Evolutionary conservation across 139 green algal species (phyloP), one percentile per base, ranked within the genome.

Genomic region (Tetraselmis striata): DNA sequence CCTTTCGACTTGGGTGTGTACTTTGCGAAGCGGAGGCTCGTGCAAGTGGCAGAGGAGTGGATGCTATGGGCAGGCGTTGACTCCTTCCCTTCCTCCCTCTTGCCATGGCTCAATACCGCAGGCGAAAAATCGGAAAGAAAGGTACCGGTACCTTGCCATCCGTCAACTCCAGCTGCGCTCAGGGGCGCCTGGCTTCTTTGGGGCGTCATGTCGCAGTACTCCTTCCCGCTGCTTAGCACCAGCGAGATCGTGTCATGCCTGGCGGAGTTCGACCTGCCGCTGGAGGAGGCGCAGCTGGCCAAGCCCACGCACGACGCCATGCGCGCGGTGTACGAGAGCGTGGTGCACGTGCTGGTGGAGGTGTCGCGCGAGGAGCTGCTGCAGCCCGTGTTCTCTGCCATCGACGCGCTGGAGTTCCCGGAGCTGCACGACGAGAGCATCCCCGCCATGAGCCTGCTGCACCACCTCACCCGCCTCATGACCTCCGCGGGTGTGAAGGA

Each of bases 341-440:
- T 96, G 11, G 90, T 97, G 1, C 90, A 91, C 28, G 87, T 90
- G 0, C 84, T 98, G 1, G 89, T 90, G n/a, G 93, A 93, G 28
- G 74, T 96, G 0, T 74, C 67, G 84, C 95, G 94, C 77, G 95
- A 97, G 79, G 94, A 98, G 81, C 87, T 98, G 77, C 93, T 93
- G 76, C 92, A 97, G 86, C 95, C 95, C 2, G 86, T 96, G 25
- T 97, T 97, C 80, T 84, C 86, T 26, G 93, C 93, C 0, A 95
- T 96, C 30, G 93, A 95, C 31, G 89, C 84, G 0, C 88, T 98
- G 32, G 94, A 98, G 85, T 98, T 90, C 83, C 95, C 95, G 2
- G 95, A 98, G 89, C 91, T 98, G 59, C 94, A 98, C 83, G 94
- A 98, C 30, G 94, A 97, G 77, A 95, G 92, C 45, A 96, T 98